Conservation (phyloP, 2,329 filamentous ascomycete species). For the Falciphora oryzae region DNA sequence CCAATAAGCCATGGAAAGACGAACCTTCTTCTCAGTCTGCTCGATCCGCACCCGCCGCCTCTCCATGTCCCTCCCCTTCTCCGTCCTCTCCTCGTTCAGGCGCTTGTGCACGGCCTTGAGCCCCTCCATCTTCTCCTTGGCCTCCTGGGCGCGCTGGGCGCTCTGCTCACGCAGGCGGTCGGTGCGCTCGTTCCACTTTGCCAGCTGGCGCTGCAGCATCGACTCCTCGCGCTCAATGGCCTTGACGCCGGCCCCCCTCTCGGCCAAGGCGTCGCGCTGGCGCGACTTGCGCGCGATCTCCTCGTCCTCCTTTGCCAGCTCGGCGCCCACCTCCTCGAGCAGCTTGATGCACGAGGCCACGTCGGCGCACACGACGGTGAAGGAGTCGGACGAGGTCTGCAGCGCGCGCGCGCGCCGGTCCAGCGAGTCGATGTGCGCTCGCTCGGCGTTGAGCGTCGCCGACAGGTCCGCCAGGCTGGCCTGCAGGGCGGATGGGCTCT, state of each 20-base stretch:
- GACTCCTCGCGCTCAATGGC: constrained; percentile 88
- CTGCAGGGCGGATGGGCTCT: constrained; percentile 80
- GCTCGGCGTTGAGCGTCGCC: constrained; percentile 71
- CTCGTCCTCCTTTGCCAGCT: constrained; percentile 86
- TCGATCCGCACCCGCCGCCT: constrained; percentile 88
- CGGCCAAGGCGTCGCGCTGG: constrained; percentile 81
- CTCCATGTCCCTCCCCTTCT: constrained; percentile 90
- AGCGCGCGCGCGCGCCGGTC: constrained; percentile 84
- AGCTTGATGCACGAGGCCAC: constrained; percentile 85
- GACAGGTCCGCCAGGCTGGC: constrained; percentile 75
- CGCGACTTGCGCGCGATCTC: constrained; percentile 73
- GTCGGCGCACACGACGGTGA: constrained; percentile 75
- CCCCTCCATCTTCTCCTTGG: constrained; percentile 86
- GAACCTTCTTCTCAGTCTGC: constrained; percentile 96
- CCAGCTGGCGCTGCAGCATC: constrained; percentile 74
- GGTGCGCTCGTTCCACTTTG: constrained; percentile 81
- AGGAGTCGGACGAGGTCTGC: constrained; percentile 88
- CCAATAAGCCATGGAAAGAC: constrained; percentile 19
- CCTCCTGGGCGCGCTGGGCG: constrained; percentile 71
- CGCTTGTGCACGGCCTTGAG: constrained; percentile 72
- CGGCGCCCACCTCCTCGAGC: constrained; percentile 78
- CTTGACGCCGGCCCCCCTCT: constrained; percentile 81
- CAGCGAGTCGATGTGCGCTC: constrained; percentile 77
- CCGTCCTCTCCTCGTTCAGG: constrained; percentile 76
- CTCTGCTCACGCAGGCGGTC: constrained; percentile 77